These are phyloP conservation scores for Tetrapisispora iriomotensis DNA, from an alignment of 805 yeast species.

Conservation along the genomic window DNA sequence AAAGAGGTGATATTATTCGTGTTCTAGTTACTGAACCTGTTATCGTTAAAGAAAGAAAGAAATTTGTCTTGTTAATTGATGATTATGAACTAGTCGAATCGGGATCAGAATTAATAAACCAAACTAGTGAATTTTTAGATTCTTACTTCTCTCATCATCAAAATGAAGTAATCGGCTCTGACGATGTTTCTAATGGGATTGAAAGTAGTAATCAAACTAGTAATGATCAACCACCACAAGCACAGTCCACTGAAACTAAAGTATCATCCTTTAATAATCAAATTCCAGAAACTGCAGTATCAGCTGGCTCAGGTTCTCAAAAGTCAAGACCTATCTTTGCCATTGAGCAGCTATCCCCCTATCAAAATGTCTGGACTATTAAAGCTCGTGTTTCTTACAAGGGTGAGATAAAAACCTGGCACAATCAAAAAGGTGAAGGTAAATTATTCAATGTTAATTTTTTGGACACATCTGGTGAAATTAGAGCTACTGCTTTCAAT, in stretches of 20 bases:
- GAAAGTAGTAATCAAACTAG: constrained; percentile 6
- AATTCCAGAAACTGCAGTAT: neutral
- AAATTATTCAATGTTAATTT: constrained; percentile 80
- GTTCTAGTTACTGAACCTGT: constrained; percentile 28
- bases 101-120: constrained; percentile 32
- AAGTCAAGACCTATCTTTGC: constrained; percentile 44
- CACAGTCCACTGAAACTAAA: constrained; percentile 2
- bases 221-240: constrained; percentile 7
- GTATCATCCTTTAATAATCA: constrained; percentile 10
- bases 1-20: constrained; percentile 32
- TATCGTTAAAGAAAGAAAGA: constrained; percentile 32
- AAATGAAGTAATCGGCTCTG: constrained; percentile 30
- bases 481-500: constrained; percentile 89
- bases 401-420: constrained; percentile 81
- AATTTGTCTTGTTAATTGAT: constrained; percentile 40
- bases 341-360: constrained; percentile 84
- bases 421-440: constrained; percentile 80
- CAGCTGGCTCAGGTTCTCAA: constrained; percentile 14
- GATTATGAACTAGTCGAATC: constrained; percentile 36
- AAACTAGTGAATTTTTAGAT: constrained; percentile 39
- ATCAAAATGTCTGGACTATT: constrained; percentile 83
- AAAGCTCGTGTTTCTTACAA: constrained; percentile 86
- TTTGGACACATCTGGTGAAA: constrained; percentile 91
- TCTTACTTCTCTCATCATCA: constrained; percentile 52
- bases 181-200: constrained; percentile 6